These are phyloP conservation scores for Dipodascus geniculatus DNA, from an alignment of 805 yeast genomes.

Conservation along the genomic window DNA sequence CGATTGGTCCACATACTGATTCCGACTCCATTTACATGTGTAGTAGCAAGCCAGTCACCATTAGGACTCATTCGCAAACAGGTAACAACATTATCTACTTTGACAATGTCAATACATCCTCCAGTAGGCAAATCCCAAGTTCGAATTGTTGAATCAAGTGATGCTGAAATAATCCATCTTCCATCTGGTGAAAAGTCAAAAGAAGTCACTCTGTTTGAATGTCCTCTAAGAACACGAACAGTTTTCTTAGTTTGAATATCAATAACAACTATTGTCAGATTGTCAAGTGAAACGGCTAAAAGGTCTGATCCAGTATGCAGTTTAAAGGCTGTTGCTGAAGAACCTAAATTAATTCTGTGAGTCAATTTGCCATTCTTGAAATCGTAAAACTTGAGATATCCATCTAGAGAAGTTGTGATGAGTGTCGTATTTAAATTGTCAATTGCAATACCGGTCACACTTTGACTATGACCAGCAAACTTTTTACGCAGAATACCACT, in stretches of 20 bases:
- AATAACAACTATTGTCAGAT: conserved; percentile 68
- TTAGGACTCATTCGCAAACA: conserved; percentile 68
- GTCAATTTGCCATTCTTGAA: conserved; percentile 59
- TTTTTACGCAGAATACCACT: conserved; percentile 68
- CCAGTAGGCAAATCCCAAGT: conserved; percentile 98
- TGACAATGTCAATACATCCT: conserved; percentile 87
- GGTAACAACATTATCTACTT: conserved; percentile 69
- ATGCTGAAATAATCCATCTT: conserved; percentile 80
- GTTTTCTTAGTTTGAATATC: conserved; percentile 73
- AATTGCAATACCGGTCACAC: conserved; percentile 79
- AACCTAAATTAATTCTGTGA: conserved; percentile 54
- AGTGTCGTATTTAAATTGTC: conserved; percentile 85
- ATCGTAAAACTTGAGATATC: conserved; percentile 76
- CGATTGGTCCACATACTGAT: conserved; percentile 86
- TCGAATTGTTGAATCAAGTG: conserved; percentile 77
- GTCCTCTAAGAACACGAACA: conserved; percentile 84
- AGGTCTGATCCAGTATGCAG: conserved; percentile 78
- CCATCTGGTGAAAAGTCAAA: conserved; percentile 92
- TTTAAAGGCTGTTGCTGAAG: conserved; percentile 68
- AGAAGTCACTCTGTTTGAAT: conserved; percentile 74
- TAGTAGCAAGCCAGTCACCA: conserved; percentile 84
- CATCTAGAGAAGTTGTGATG: conserved; percentile 84
- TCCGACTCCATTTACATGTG: conserved; percentile 86
- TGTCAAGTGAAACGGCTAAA: conserved; percentile 77
- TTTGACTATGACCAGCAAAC: conserved; percentile 41